Conservation (phyloP, 306 rosid species). For the Mucuna pruriens region DNA sequence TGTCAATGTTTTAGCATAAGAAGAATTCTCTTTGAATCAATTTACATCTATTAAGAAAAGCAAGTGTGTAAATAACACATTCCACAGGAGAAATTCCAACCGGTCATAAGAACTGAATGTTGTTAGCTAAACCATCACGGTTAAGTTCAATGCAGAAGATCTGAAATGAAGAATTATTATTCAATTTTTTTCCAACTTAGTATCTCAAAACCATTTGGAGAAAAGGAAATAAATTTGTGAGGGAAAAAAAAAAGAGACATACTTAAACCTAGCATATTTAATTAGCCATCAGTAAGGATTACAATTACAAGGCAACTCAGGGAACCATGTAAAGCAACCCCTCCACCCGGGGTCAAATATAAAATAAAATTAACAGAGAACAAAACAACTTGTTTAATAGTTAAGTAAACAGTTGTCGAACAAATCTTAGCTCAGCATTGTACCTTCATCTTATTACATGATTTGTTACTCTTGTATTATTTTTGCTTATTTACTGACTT, state of each 20-base stretch:
- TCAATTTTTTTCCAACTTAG: not conserved
- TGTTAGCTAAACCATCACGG: not conserved
- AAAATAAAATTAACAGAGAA: not conserved
- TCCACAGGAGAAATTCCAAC: not conserved
- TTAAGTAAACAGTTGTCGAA: not conserved
- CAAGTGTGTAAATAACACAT: not conserved
- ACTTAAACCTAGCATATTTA: not conserved
- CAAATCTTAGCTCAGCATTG: not conserved
- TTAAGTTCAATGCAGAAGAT: slow-evolving; percentile 1
- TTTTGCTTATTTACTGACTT: not conserved
- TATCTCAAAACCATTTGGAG: not conserved
- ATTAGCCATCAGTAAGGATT: not conserved
- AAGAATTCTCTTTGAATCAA: not conserved
- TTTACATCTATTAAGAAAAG: not conserved
- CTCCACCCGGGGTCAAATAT: not conserved
- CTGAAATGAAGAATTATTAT: not conserved
- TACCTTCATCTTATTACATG: not conserved
- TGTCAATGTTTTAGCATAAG: not conserved
- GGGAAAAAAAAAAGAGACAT: not conserved
- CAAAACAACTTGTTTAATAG: not conserved
- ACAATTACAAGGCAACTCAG: not conserved
- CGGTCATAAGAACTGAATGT: not conserved
- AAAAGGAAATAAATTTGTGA: not conserved
- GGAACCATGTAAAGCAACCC: not conserved
- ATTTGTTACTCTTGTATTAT: not conserved